These are phyloP conservation scores for Nannizziopsis barbatae DNA, from an alignment of 2,329 filamentous ascomycete species.

Conservation along the genomic window DNA sequence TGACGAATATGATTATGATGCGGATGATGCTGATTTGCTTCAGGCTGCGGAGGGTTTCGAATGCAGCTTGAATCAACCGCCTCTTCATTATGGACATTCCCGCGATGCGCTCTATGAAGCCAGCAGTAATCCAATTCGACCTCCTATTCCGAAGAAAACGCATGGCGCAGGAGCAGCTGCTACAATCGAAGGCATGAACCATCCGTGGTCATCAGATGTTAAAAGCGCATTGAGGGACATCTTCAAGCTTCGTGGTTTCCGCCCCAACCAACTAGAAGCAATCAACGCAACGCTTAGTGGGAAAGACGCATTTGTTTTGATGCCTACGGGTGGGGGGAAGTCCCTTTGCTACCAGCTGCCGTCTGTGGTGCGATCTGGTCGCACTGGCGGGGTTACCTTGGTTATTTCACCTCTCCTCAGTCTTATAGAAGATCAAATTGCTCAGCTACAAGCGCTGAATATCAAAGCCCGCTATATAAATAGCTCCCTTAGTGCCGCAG, in stretches of 20 bases:
- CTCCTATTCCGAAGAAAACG: constrained; percentile 23
- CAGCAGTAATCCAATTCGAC: constrained; percentile 28
- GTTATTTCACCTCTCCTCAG: constrained; percentile 92
- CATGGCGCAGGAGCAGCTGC: background rate
- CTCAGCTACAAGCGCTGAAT: constrained; percentile 61
- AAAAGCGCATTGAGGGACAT: constrained; percentile 65
- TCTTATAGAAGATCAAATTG: constrained; percentile 93
- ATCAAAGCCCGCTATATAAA: constrained; percentile 78
- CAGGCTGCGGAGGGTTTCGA: constrained; percentile 33
- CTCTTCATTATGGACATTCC: constrained; percentile 8
- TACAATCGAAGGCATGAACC: constrained; percentile 17
- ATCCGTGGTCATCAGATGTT: constrained; percentile 79
- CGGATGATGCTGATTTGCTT: constrained; percentile 38
- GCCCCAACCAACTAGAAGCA: constrained; percentile 83
- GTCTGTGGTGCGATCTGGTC: constrained; percentile 68
- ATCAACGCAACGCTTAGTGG: constrained; percentile 86
- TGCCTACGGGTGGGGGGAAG: constrained; percentile 96
- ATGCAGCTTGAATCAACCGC: constrained; percentile 14
- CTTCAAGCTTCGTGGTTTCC: constrained; percentile 77
- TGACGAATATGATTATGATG: constrained; percentile 34
- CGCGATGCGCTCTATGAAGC: constrained; percentile 35
- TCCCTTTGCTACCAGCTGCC: constrained; percentile 94
- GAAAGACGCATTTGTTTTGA: constrained; percentile 85
- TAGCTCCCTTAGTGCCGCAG: constrained; percentile 54
- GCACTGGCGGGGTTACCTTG: constrained; percentile 74